Evolutionary conservation across 495 filamentous ascomycete genomes (phyloP), one percentile per base, ranked within the genome.

Genomic region (Daldinia decipiens): DNA sequence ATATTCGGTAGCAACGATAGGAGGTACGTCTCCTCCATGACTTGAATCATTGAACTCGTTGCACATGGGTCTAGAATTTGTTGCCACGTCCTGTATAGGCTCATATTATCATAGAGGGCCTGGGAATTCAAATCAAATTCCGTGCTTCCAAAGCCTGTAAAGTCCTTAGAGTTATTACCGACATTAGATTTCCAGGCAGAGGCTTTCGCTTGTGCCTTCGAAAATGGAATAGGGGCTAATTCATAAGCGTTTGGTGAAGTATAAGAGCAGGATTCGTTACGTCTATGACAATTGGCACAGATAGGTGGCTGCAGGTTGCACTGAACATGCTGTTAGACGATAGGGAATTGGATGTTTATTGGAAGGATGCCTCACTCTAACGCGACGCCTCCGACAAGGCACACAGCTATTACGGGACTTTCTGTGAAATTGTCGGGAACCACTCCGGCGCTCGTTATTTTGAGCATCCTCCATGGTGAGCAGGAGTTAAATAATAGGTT

Each of bases 371-470:
- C 68, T 57, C 58, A 76, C 72, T 15, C 51, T 62, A 21, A 76
- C 72, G 39, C 68, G 74, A 53, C 74, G 58, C 53, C 50, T 72
- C 24, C 73, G 73, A 43, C 74, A 76, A 39, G 59, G 59, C 15
- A 64, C 21, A 36, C 71, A 76, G 15, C 72, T 66, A 61, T 76
- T 74, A 32, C 72, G 67, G 24, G 74, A 72, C 56, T 72, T 76
- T n/a, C 31, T 63, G 51, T 74, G 74, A 56, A 71, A 74, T 19
- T 67, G 53, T n/a, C 66, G 54, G 36, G 59, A 64, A 13, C 55
- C 59, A 32, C 45, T 69, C 21, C 54, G 40, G 6, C 54, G 59
- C 27, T 64, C 43, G 15, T 45, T 63, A 34, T 15, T 11, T 47
- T 47, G 43, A 11, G 43, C 9, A 12, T 19, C 12, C 19, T 47